Evolutionary conservation across 352 stramenopile species (phyloP), one percentile per base, ranked within the genome.

Genomic region (Globisporangium alternatum): DNA sequence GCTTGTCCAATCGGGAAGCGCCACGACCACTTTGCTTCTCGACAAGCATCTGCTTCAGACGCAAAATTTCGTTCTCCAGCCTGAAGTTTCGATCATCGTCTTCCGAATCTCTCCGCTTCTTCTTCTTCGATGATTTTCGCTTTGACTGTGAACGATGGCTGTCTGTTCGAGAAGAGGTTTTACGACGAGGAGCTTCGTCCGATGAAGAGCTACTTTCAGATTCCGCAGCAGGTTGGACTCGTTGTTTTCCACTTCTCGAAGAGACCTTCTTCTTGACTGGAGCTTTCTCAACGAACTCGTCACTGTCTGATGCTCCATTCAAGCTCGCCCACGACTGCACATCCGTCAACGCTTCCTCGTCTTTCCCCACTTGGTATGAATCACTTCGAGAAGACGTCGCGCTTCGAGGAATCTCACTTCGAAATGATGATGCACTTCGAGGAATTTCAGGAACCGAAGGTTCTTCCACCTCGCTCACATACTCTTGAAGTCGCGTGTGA

Each of bases 21-120:
- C 60, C 60, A n/a, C 41, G 51, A 8, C 22, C 62, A 43, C 51
- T 69, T 35, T 72, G 81, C 51, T 87, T 83, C 45, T 90, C 73
- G 10, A 86, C 60, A 15, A 93, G 79, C 67, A 93, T 78, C 35
- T 88, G 74, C 62, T 91, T 82, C n/a, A 93, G 72, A 10, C 84
- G 81, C 65, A 91, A 58, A 44, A 93, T 91, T 62, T 93, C 84
- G 58, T 78, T 77, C 55, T 90, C 81, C 5, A 91, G 60, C 25
- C 80, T 43, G 6, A 60, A 68, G 57, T 86, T 88, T 17, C 81
- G 78, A 7, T 81, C 67, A 4, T 83, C 67, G 2, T 83, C 69
- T 13, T 71, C 56, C 10, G 51, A 12, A 33, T 57, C 48, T 21
- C 53, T 48, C 65, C 68, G 55, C 56, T 76, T 56, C 68, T 67